These are phyloP conservation scores for Candida sanyaensis DNA, from an alignment of 1,139 yeast species.

Conservation along the genomic window DNA sequence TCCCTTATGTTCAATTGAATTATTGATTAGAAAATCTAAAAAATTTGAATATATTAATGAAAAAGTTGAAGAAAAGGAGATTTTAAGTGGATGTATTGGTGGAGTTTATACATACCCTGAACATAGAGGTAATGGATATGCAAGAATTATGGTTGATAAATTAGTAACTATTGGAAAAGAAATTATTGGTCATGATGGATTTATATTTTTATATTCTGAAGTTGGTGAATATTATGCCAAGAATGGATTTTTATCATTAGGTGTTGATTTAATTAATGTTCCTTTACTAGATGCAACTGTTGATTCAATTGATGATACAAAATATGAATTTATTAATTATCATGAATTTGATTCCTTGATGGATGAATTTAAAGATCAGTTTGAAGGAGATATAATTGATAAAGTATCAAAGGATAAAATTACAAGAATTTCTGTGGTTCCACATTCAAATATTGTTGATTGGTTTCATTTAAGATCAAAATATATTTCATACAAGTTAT, in stretches of 20 bases:
- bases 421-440: constrained; percentile 31
- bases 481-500: constrained; percentile 33
- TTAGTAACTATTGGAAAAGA: constrained; percentile 29
- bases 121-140: constrained; percentile 67
- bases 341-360: constrained; percentile 34
- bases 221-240: constrained; percentile 65
- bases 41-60: constrained; percentile 20
- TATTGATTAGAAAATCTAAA: constrained; percentile 35
- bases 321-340: constrained; percentile 24
- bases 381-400: constrained; percentile 17
- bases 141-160: constrained; percentile 57
- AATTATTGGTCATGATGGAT: constrained; percentile 37
- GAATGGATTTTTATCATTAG: constrained; percentile 57
- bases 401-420: constrained; percentile 27
- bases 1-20: constrained; percentile 38
- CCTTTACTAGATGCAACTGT: constrained; percentile 7
- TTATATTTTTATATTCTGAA: constrained; percentile 65
- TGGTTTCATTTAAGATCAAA: constrained; percentile 50
- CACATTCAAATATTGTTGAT: constrained; percentile 34
- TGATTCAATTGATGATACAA: not conserved
- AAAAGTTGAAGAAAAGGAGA: constrained; percentile 20
- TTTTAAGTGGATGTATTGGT: constrained; percentile 59
- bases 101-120: constrained; percentile 63
- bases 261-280: constrained; percentile 39
- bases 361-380: constrained; percentile 23